These are phyloP conservation scores for Camellia lanceoleosa DNA, from an alignment of 148 eudicot genomes.

Conservation along the genomic window DNA sequence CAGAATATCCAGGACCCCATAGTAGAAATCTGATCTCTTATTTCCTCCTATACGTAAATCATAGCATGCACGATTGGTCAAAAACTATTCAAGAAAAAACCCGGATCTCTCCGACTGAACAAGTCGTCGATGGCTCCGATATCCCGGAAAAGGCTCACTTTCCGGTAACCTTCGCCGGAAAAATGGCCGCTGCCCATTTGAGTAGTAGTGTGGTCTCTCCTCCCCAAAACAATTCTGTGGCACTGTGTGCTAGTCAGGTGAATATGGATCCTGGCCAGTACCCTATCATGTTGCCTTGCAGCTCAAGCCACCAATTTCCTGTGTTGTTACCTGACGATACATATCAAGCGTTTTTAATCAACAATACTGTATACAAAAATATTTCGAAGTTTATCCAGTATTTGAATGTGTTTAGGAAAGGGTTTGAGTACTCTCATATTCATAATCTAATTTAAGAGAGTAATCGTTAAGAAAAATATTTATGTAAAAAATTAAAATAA, in stretches of 20 bases:
- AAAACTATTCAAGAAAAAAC: neutral
- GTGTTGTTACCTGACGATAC: neutral
- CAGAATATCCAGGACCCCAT: constrained; percentile 14
- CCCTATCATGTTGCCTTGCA: neutral
- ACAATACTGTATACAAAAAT: no score
- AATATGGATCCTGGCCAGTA: neutral
- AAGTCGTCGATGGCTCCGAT: neutral
- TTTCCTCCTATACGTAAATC: neutral
- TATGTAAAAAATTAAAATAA: no score
- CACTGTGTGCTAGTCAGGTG: neutral
- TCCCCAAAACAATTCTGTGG: neutral
- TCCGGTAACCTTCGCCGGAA: neutral
- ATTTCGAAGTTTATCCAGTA: no score
- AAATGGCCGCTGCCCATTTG: constrained; percentile 16
- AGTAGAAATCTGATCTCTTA: neutral
- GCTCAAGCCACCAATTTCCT: constrained; percentile 17
- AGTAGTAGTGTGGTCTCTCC: constrained; percentile 18
- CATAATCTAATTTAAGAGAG: no score
- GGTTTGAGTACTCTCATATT: no score
- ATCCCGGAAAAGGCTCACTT: neutral
- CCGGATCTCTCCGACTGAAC: no score
- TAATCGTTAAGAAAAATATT: no score
- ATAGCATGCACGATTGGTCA: neutral
- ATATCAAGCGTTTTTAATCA: neutral
- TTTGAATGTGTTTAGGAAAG: no score